Evolutionary conservation across 2,329 filamentous ascomycete species (phyloP).

Genomic region (Claviceps purpurea): DNA sequence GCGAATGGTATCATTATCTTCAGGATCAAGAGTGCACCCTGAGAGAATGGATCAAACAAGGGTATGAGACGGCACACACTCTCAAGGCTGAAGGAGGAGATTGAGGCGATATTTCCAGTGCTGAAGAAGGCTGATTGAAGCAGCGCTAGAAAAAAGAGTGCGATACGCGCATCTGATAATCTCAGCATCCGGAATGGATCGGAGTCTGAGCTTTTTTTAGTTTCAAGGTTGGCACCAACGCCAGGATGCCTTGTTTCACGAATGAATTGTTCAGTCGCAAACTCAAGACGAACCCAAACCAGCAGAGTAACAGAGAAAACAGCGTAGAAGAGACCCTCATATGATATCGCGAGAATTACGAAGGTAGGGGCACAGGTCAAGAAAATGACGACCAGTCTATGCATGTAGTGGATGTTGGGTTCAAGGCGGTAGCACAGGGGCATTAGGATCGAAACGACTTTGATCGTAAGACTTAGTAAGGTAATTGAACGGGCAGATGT

Average conservation of each 20-base stretch:
- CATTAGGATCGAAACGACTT: constrained; percentile 61
- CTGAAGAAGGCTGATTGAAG: constrained; percentile 94
- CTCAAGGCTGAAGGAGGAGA: constrained; percentile 88
- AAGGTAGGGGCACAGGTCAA: constrained; percentile 87
- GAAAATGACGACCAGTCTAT: constrained; percentile 79
- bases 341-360: constrained; percentile 92
- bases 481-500: not conserved
- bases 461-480: not conserved
- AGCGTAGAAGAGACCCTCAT: constrained; percentile 92
- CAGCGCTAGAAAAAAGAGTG: constrained; percentile 89
- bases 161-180: constrained; percentile 74
- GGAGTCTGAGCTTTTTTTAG: not conserved
- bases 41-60: constrained; percentile 85
- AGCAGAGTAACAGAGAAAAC: constrained; percentile 72
- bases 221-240: not conserved
- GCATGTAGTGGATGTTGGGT: constrained; percentile 77
- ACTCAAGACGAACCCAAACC: constrained; percentile 81
- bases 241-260: not conserved
- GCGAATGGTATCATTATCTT: constrained; percentile 92
- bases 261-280: not conserved
- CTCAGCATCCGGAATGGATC: constrained; percentile 49
- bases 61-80: constrained; percentile 79
- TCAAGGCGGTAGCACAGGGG: constrained; percentile 71
- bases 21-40: constrained; percentile 72
- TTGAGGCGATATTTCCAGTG: constrained; percentile 87